Base-by-base conservation (phyloP, 1,284 basidiomycete species). In the Entoloma clypeatum region DNA sequence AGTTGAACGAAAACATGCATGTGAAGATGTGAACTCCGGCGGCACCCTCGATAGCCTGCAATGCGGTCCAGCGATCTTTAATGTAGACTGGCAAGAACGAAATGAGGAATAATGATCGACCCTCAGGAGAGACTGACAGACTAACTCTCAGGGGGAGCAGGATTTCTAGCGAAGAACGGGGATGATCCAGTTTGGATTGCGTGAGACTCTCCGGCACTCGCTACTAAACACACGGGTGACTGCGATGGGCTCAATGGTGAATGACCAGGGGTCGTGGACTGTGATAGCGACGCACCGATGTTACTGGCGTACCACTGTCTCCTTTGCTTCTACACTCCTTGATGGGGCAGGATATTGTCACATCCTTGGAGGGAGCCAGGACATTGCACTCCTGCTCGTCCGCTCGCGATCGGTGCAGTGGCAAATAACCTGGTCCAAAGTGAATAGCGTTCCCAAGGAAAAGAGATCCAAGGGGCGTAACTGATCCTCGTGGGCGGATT, bases 131-230 rank as follows among this genome's bases (percentile, higher is more conserved):
- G 24, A 26, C 18, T 28, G 18, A 16, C 26, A 32, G 8, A 41
- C 60, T 48, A 40, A 64, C 61, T 40, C 41, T 65, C 63, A 27
- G 55, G 51, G 9, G 16, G 38, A 31, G 63, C 47, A 2, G 61
- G 61, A 23, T 61, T 39, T 8, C 52, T 46, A 3, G 52, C 52
- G 30, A 63, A 63, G 23, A 54, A 52, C 16, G 31, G 31, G 42
- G 63, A 60, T 44, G 60, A 63, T 10, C 63, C 63, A 4, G 62
- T 63, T 50, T 63, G 63, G 26, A 65, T 55, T 9, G 63, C 63
- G 31, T 60, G 58, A 6, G 48, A 38, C 10, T 63, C 60, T 25
- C 60, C 62, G 28, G 36, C 63, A 65, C 40, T 54, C 60, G 43
- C 52, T 36, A 38, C 63, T 64, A 49, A 63, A 64, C n/a, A 59